Evolutionary conservation across 2,329 filamentous ascomycete species (phyloP), one percentile per base, ranked within the genome.

Genomic region (Chaetomium sp.): DNA sequence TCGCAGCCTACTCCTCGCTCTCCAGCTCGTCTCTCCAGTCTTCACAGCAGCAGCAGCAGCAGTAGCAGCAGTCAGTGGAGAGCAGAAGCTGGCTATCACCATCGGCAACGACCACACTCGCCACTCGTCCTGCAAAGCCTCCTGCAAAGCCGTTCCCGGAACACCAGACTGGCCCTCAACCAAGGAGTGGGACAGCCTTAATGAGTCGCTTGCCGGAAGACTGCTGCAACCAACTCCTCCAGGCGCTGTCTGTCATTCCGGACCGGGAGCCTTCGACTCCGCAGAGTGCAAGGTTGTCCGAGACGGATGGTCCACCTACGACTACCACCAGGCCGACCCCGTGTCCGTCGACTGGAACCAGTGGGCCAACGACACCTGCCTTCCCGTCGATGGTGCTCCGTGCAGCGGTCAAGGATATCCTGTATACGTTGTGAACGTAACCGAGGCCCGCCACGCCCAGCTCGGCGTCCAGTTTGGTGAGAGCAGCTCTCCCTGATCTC

Each of bases 111-210:
- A 27, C 19, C 19, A 27, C 19, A 27, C 19, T 27, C 19, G 19
- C 19, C 19, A 40, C 12, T 40, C 37, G 12, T 12, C 8, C 37
- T 42, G 11, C 6, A 11, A 32, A 12, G 37, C 59, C 27, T 46
- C 34, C n/a, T 64, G 64, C 56, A 64, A 65, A 47, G 57, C 61
- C 43, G 38, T 63, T 14, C 61, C 62, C 1, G 61, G 70, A 19
- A 72, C 73, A 11, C 32, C 65, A 6, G 64, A 65, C 47, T 82
- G 79, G 80, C 80, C 80, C 0, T 73, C 72, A 0, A 57, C 70
- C 10, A 61, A 67, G 0, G 66, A 66, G 10, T 82, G 79, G 79
- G 56, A 62, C 6, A 60, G 61, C 11, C 70, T 83, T 51, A 79
- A 81, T 65, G 61, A 68, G 6, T 72, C 74, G 2, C 65, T 75